A percentile compares a stretch with the other conserved stretches of the same genome.
phyloP scores from a whole-genome alignment of 2,329 filamentous ascomycete species.

The Knufia petricola region DNA sequence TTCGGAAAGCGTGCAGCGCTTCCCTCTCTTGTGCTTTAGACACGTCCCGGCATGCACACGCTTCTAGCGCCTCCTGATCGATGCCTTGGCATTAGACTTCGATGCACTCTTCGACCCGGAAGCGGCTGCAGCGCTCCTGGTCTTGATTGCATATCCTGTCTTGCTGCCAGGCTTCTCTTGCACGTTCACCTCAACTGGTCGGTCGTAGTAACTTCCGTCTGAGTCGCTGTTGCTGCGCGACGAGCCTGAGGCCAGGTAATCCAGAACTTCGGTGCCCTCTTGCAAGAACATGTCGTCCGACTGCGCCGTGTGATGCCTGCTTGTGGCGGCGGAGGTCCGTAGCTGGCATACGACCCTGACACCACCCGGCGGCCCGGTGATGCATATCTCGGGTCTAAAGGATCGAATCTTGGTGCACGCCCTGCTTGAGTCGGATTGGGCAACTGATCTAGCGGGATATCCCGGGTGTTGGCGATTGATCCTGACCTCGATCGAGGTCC shows the following conservation, averaged over 20 bases:
- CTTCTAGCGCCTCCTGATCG: slow-evolving; percentile 4
- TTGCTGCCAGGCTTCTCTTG: slow-evolving; percentile 12
- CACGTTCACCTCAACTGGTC: slow-evolving; percentile 17
- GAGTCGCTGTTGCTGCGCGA: slow-evolving; percentile 12
- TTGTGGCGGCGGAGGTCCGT: slow-evolving; percentile 8
- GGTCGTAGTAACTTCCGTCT: slow-evolving; percentile 16
- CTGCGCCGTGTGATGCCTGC: slow-evolving; percentile 14
- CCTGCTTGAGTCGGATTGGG: slow-evolving; percentile 27
- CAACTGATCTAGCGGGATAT: slow-evolving; percentile 26
- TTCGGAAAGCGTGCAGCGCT: not conserved
- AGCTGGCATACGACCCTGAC: slow-evolving; percentile 29
- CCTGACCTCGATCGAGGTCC: slow-evolving; percentile 32
- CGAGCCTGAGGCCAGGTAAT: slow-evolving; percentile 13
- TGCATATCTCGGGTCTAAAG: slow-evolving; percentile 27
- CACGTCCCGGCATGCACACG: not conserved
- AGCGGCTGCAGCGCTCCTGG: slow-evolving; percentile 17
- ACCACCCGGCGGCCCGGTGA: slow-evolving; percentile 32
- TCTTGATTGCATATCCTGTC: slow-evolving; percentile 18
- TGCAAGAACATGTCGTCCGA: slow-evolving; percentile 21
- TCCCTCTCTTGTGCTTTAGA: not conserved
- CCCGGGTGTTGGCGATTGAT: slow-evolving; percentile 27
- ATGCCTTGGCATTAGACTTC: slow-evolving; percentile 7
- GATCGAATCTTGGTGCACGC: slow-evolving; percentile 22
- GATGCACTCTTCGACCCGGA: slow-evolving; percentile 4
- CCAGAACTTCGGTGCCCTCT: slow-evolving; percentile 17